phyloP scores from a whole-genome alignment of 371 early-diverging fungal species.

The Capillidium heterosporum region DNA sequence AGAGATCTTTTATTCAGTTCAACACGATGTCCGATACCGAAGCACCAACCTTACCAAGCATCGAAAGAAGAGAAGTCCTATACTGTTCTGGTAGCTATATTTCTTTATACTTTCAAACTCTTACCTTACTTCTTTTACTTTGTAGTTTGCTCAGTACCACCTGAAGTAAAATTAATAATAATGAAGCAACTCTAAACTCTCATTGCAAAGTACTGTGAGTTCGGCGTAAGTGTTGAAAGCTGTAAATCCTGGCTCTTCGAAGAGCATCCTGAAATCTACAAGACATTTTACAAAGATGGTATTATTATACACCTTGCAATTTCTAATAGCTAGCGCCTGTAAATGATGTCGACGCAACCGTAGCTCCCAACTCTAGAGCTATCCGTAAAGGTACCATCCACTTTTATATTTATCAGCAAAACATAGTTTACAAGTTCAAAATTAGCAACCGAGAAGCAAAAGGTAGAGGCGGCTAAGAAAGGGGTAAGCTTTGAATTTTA shows the following conservation, averaged over 20 bases:
- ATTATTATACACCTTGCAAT: constrained; percentile 1
- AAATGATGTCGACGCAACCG: constrained; percentile 18
- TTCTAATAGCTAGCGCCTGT: constrained; percentile 13
- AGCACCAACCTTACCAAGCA: neutral
- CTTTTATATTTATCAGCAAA: constrained; percentile 5
- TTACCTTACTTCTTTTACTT: neutral
- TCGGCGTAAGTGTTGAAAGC: constrained; percentile 54
- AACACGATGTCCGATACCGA: constrained; percentile 4
- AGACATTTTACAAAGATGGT: constrained; percentile 24
- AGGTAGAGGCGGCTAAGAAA: constrained; percentile 53
- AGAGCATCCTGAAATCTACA: constrained; percentile 33
- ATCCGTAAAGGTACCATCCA: constrained; percentile 19
- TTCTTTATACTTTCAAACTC: neutral
- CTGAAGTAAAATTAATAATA: constrained; percentile 20
- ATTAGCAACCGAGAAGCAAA: constrained; percentile 43
- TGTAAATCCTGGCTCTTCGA: constrained; percentile 63
- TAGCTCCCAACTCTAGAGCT: constrained; percentile 13
- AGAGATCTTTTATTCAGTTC: too few relatives aligned
- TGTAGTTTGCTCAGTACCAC: constrained; percentile 33
- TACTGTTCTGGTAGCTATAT: constrained; percentile 24
- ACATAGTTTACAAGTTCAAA: neutral
- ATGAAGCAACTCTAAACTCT: neutral
- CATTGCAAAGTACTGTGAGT: constrained; percentile 63
- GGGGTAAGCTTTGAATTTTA: constrained; percentile 20
- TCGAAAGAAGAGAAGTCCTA: constrained; percentile 17